Conservation (phyloP, 169 alveolate genomes). For the Plasmodium malariae region DNA sequence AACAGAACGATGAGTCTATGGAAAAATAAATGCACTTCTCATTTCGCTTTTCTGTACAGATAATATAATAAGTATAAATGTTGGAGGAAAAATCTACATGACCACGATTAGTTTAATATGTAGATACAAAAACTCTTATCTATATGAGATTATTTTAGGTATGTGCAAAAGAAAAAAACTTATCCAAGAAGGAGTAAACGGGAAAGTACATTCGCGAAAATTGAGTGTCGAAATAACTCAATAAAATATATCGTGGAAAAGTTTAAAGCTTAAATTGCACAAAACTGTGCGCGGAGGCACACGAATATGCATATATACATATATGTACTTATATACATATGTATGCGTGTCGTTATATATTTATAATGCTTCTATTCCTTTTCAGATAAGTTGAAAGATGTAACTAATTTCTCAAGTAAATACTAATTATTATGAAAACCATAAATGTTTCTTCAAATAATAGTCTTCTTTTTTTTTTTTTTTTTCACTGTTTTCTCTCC, state of each 20-base stretch:
- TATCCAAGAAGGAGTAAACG: too few species aligned
- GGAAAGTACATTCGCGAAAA: too few species aligned
- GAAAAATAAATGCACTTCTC: not conserved
- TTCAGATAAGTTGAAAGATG: conserved; percentile 19
- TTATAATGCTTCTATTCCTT: conserved; percentile 1
- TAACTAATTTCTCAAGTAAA: conserved; percentile 26
- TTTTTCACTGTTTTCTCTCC: not conserved
- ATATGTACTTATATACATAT: not conserved
- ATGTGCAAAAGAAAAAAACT: too few species aligned
- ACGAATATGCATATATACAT: not conserved
- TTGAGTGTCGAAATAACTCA: too few species aligned
- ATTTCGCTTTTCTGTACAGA: conserved; percentile 16
- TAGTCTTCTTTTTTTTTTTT: not conserved
- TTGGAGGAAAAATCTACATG: conserved; percentile 68
- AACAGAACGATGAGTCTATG: not conserved
- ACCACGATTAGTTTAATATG: conserved; percentile 57
- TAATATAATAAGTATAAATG: conserved; percentile 56
- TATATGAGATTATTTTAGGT: conserved; percentile 60
- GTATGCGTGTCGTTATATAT: not conserved
- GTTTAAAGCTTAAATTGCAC: not conserved
- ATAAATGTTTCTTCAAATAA: not conserved
- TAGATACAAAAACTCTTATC: conserved; percentile 48
- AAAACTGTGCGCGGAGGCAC: not conserved
- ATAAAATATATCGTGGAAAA: too few species aligned
- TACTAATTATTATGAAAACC: not conserved